These are phyloP conservation scores for Malassezia cuniculi DNA, from an alignment of 1,284 basidiomycete genomes.

Conservation along the genomic window DNA sequence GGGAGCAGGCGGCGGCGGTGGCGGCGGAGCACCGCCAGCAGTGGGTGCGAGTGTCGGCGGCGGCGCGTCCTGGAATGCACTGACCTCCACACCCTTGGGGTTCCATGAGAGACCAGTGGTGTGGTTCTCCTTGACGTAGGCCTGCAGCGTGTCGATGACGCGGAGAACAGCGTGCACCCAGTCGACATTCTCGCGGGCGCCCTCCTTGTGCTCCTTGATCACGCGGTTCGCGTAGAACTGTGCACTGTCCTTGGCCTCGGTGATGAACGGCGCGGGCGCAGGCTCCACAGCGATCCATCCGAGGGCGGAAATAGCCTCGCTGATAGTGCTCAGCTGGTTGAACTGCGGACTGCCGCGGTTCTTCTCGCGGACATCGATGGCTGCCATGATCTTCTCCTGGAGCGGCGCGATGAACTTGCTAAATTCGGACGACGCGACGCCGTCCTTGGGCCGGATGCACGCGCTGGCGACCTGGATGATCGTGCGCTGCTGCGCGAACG, in stretches of 20 bases:
- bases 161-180: slow-evolving; percentile 69
- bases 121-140: slow-evolving; percentile 76
- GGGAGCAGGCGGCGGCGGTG: slow-evolving; percentile 48
- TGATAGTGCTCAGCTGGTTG: slow-evolving; percentile 65
- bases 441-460: slow-evolving; percentile 58
- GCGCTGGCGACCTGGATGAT: slow-evolving; percentile 58
- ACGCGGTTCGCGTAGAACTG: slow-evolving; percentile 83
- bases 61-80: slow-evolving; percentile 13
- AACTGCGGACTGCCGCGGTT: slow-evolving; percentile 66
- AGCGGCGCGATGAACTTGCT: slow-evolving; percentile 60
- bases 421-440: slow-evolving; percentile 54
- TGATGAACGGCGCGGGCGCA: slow-evolving; percentile 71
- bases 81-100: slow-evolving; percentile 47
- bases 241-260: slow-evolving; percentile 72
- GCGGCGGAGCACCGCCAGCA: slow-evolving; percentile 53
- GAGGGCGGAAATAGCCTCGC: slow-evolving; percentile 69
- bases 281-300: slow-evolving; percentile 72
- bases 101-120: slow-evolving; percentile 85
- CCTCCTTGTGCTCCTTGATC: slow-evolving; percentile 83
- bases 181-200: slow-evolving; percentile 68
- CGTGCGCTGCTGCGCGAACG: slow-evolving; percentile 58
- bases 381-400: slow-evolving; percentile 60
- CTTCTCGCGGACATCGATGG: slow-evolving; percentile 68
- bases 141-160: slow-evolving; percentile 64
- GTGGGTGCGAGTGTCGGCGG: slow-evolving; percentile 52